Base-by-base conservation (phyloP, 2,329 filamentous ascomycete genomes). In the Penicillium paneum region DNA sequence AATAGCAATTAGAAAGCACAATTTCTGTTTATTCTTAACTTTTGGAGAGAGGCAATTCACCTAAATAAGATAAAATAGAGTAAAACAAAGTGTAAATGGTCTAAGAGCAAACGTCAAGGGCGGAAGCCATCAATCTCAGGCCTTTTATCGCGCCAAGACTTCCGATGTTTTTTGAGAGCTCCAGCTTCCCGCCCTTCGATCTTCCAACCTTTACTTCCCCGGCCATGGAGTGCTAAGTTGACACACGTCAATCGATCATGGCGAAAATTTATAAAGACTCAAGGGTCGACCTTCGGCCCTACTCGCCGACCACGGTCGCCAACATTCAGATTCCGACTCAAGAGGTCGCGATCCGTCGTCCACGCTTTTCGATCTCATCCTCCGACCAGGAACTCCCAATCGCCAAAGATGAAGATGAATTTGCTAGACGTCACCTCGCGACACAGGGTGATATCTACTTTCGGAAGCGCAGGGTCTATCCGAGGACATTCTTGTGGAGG, bases 401-500 rank as follows among this genome's bases (percentile, higher is more conserved):
- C 53, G 74, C 78, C 61, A 85, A 89, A 67, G 89, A 92, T 62
- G 73, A 76, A 58, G 72, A 75, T n/a, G 78, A 82, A 10, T 96
- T 95, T 68, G 84, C 86, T 61, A 79, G 82, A 56, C 86, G 83
- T 59, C 84, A 89, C 68, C 78, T 97, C 49, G 90, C 93, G 26
- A 86, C 81, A 2, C 84, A 91, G 31, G 88, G 90, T 28, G 91
- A 90, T 2, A 82, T 97, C 52, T 96, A 90, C 77, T 91, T 96
- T 73, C 86, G 94, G 52, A 83, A 83, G 71, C 83, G 88, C 71
- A 84, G 88, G 67, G 79, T 83, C 60, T 86, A 88, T 60, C 94
- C 94, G 36, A 86, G 89, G 68, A 90, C 85, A 73, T 95, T 97
- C 69, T 81, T 96, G 44, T 99, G 94, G 94, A 85, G 93, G 64